phyloP scores from a whole-genome alignment of 345 rosid species.

The Rubroshorea leprosula region DNA sequence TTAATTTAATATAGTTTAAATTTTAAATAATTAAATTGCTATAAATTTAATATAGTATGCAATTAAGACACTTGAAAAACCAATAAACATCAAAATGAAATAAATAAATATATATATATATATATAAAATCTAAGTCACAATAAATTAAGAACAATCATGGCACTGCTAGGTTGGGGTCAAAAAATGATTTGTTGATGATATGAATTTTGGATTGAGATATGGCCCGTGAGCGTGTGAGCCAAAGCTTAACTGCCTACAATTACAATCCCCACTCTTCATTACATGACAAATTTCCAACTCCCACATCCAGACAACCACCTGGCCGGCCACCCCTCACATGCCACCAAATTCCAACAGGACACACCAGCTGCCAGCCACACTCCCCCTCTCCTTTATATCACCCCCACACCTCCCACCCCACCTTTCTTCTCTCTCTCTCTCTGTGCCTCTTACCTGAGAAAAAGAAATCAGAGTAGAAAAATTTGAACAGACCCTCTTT shows the following conservation, averaged over 20 bases:
- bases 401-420: constrained; percentile 3
- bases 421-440: constrained; percentile 6
- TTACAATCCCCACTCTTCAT: constrained; percentile 20
- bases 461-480: background rate
- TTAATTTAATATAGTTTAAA: too few relatives aligned
- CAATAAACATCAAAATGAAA: too few relatives aligned
- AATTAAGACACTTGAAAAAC: too few relatives aligned
- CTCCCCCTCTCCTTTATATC: constrained; percentile 18
- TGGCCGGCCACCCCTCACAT: constrained; percentile 66
- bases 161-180: too few relatives aligned
- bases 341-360: constrained; percentile 44
- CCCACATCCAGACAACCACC: constrained; percentile 42
- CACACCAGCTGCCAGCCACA: constrained; percentile 11
- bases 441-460: constrained; percentile 10
- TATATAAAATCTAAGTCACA: background rate
- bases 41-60: too few relatives aligned
- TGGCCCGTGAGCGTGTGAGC: constrained; percentile 37
- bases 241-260: constrained; percentile 23
- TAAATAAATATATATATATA: background rate
- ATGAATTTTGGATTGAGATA: constrained; percentile 16
- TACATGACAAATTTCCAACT: constrained; percentile 44
- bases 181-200: constrained; percentile 36
- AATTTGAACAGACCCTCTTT: constrained; percentile 22
- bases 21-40: too few relatives aligned
- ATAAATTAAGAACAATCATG: background rate